These are phyloP conservation scores for Termitomyces bulborhizus DNA, from an alignment of 768 basidiomycete species.

Conservation along the genomic window DNA sequence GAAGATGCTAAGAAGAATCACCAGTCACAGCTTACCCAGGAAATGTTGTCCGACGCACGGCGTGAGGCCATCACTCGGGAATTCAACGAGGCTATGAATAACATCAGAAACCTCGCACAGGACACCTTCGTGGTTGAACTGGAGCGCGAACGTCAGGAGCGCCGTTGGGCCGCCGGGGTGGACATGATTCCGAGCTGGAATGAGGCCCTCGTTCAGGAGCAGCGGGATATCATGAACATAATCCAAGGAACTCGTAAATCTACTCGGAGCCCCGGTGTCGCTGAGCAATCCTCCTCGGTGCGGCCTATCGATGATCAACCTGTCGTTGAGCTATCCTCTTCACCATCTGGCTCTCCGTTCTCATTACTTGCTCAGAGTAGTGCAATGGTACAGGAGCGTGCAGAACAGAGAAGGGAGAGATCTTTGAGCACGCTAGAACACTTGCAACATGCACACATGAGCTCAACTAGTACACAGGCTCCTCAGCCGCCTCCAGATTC, in stretches of 20 bases:
- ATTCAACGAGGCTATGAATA: conserved; percentile 34
- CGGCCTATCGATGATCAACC: not conserved
- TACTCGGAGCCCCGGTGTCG: conserved; percentile 1
- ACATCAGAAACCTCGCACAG: conserved; percentile 36
- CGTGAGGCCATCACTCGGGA: conserved; percentile 32
- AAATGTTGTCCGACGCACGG: conserved; percentile 22
- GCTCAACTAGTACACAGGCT: not conserved
- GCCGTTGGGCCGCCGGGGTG: conserved; percentile 40
- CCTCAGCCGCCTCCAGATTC: not conserved
- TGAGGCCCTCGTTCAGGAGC: conserved; percentile 26
- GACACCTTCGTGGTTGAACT: conserved; percentile 40
- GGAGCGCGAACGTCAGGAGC: conserved; percentile 41
- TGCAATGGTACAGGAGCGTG: not conserved
- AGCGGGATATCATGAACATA: conserved; percentile 39
- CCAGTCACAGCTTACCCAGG: conserved; percentile 42
- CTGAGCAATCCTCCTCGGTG: not conserved
- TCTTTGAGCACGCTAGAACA: not conserved
- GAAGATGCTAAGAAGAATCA: conserved; percentile 60
- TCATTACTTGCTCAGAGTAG: not conserved
- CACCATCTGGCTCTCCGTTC: not conserved
- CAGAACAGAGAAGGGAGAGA: conserved; percentile 1
- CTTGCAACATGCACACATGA: not conserved
- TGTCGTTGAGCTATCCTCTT: not conserved
- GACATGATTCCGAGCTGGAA: conserved; percentile 22
- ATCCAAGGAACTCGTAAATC: conserved; percentile 25